A percentile compares a stretch with the other conserved stretches of the same genome.
Evolutionary conservation across 441 rosid species (phyloP).

Genomic region (Mallotus japonicus): DNA sequence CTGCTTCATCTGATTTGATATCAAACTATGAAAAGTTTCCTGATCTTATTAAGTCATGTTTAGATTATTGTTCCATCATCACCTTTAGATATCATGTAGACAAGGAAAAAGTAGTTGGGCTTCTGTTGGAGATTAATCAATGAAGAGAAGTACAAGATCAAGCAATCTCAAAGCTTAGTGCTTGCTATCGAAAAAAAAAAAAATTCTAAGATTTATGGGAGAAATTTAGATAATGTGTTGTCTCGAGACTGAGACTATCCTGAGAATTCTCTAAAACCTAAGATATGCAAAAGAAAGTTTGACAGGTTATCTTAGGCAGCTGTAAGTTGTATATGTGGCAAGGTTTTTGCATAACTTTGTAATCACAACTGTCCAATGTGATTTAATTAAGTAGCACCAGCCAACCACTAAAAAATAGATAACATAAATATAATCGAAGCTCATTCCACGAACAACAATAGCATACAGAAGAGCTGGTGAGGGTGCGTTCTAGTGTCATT

Average conservation of each 20-base stretch:
- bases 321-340: conserved; percentile 2
- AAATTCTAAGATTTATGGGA: no score
- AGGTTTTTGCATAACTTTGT: no score
- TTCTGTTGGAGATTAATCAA: conserved; percentile 6
- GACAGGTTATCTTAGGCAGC: neutral
- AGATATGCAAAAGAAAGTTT: neutral
- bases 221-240: neutral
- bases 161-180: no score
- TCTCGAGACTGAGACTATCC: neutral
- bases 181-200: no score
- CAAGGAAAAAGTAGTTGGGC: conserved; percentile 12
- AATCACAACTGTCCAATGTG: no score
- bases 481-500: no score
- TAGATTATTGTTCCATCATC: conserved; percentile 10
- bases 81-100: neutral
- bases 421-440: no score
- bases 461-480: no score
- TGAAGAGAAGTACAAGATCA: no score
- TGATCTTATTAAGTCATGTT: conserved; percentile 13
- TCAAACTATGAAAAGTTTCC: conserved; percentile 15
- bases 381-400: no score
- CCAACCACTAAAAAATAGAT: no score
- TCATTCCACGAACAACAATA: no score
- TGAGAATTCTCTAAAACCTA: neutral
- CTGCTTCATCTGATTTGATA: neutral